Evolutionary conservation across 768 basidiomycete genomes (phyloP), one percentile per base, ranked within the genome.

Genomic region (Hemileccinum impolitum): DNA sequence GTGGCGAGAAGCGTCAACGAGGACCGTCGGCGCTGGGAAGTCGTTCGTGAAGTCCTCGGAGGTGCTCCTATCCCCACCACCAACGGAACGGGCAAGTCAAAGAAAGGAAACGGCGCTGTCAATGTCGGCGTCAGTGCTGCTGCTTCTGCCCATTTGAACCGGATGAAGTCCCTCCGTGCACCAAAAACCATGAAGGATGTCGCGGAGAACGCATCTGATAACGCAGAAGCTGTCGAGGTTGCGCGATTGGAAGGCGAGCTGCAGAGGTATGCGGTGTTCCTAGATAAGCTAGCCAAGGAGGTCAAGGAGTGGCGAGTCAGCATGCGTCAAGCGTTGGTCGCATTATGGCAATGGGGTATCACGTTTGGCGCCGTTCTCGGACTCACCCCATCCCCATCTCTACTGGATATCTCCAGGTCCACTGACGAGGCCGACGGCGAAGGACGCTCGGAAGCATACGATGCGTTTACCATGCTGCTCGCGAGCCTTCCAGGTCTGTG

Each of bases 1-100:
- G 81, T 88, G 6, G 87, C 88, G 0, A 71, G 79, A 55, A 80
- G 80, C 45, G 84, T 93, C 10, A 93, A 93, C 47, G 90, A 93
- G 61, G 85, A 81, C 15, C 72, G 87, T 49, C 70, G 90, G 47
- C 72, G 89, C 12, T 79, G 81, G 45, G 90, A 93, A 65, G 85
- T 91, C 34, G 82, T 93, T 8, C 85, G 82, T 55, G 85, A 85
- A 55, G 85, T 89, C 31, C 73, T 92, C 35, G 74, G 69, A 49
- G 68, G 72, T 34, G 52, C 61, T 0, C 72, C 65, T 3, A 60
- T 69, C 6, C 57, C 68, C 60, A 62, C 56, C 43, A 45, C 72
- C 62, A 71, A 70, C 58, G 68, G 70, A 52, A 65, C 70, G 8
- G 66, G 75, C 58, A 70, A 71, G 45, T 60, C 62, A 35, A 62